Conservation (phyloP, 306 rosid genomes). For the Trichosanthes truncata region DNA sequence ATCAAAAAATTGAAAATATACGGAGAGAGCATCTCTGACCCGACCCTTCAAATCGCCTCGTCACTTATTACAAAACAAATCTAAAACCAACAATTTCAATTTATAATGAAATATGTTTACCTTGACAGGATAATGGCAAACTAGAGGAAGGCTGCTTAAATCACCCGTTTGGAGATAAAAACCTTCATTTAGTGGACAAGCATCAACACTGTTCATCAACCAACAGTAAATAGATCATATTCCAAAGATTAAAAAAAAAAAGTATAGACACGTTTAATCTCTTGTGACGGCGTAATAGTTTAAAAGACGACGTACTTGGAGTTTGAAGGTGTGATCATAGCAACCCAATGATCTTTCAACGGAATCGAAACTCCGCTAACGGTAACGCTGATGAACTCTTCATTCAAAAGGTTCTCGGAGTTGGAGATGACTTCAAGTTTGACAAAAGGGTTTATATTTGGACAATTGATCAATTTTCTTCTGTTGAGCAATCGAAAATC, state of each 20-base stretch:
- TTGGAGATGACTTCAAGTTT: conserved; percentile 21
- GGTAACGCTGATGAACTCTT: conserved; percentile 39
- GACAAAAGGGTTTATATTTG: conserved; percentile 17
- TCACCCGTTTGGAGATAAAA: conserved; percentile 71
- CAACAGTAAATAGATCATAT: background rate
- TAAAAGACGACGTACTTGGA: conserved; percentile 34
- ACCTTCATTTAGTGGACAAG: conserved; percentile 19
- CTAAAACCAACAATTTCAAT: too few species aligned
- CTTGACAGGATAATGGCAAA: conserved; percentile 96
- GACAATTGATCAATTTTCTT: conserved; percentile 29
- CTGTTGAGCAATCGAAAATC: conserved; percentile 57
- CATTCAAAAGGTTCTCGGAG: conserved; percentile 31
- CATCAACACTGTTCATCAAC: conserved; percentile 30
- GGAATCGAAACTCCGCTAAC: conserved; percentile 47
- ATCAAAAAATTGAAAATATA: too few species aligned
- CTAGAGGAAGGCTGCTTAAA: conserved; percentile 59
- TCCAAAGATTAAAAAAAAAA: background rate
- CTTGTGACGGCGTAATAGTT: too few species aligned
- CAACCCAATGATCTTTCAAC: conserved; percentile 49
- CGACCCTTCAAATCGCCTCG: too few species aligned
- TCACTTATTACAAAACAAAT: too few species aligned
- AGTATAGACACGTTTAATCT: too few species aligned
- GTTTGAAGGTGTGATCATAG: conserved; percentile 72
- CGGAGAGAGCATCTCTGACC: too few species aligned
- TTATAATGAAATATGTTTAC: conserved; percentile 10